phyloP scores from a whole-genome alignment of 108 stramenopile genomes.

The Fragilaria radians region DNA sequence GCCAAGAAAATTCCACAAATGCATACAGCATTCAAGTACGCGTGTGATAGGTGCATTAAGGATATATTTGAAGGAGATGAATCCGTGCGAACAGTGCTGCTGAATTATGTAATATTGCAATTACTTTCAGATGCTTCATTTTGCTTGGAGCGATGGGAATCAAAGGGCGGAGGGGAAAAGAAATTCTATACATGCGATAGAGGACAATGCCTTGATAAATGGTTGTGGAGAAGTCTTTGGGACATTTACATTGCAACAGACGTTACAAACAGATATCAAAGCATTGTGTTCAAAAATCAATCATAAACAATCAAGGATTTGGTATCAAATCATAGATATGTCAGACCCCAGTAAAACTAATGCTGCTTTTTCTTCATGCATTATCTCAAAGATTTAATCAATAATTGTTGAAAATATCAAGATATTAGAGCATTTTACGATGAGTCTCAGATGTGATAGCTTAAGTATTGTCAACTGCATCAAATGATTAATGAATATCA shows the following conservation, averaged over 20 bases:
- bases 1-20: conserved; percentile 48
- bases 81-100: conserved; percentile 42
- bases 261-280: too few species aligned
- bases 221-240: conserved; percentile 70
- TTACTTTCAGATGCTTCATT: conserved; percentile 60
- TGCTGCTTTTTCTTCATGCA: too few species aligned
- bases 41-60: conserved; percentile 42
- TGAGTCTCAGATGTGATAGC: too few species aligned
- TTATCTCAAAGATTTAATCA: too few species aligned
- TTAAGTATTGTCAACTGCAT: too few species aligned
- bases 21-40: conserved; percentile 45
- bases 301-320: too few species aligned
- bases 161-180: conserved; percentile 57
- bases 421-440: too few species aligned
- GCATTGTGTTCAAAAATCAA: too few species aligned
- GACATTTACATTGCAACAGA: conserved; percentile 46
- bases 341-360: too few species aligned
- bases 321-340: too few species aligned
- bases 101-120: conserved; percentile 57
- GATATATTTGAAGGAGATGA: conserved; percentile 60
- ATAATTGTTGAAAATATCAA: too few species aligned
- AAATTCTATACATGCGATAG: conserved; percentile 33
- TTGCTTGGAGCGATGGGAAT: conserved; percentile 60
- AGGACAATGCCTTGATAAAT: conserved; percentile 37
- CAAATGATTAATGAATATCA: too few species aligned